These are phyloP conservation scores for Lathyrus aphaca DNA, from an alignment of 306 rosid genomes.

Conservation along the genomic window DNA sequence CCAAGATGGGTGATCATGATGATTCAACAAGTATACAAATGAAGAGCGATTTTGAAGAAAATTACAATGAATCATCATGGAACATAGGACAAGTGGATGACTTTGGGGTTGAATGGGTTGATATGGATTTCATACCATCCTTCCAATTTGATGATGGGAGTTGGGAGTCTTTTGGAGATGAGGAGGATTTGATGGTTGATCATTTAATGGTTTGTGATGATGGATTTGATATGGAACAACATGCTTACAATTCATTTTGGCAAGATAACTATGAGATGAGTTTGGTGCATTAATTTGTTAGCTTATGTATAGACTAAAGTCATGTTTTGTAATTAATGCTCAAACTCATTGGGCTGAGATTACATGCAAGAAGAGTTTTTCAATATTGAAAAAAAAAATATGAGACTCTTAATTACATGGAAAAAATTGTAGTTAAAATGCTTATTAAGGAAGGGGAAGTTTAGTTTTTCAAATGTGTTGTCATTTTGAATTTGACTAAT, in stretches of 20 bases:
- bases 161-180: constrained; percentile 41
- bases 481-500: too few relatives aligned
- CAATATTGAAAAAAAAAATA: neutral
- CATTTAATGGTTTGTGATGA: constrained; percentile 34
- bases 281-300: constrained; percentile 15
- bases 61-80: constrained; percentile 26
- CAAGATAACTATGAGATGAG: constrained; percentile 40
- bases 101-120: constrained; percentile 42
- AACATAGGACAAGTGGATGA: constrained; percentile 38
- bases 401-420: neutral
- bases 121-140: constrained; percentile 45
- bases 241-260: constrained; percentile 44
- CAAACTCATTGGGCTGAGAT: neutral
- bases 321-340: constrained; percentile 28
- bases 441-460: too few relatives aligned
- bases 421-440: too few relatives aligned
- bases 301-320: neutral
- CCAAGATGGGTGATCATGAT: constrained; percentile 18
- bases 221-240: constrained; percentile 37
- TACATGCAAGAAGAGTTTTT: neutral
- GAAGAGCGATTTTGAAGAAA: constrained; percentile 7
- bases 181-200: constrained; percentile 30
- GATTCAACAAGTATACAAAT: neutral
- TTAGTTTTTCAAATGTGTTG: too few relatives aligned
- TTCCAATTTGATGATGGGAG: constrained; percentile 36